Base-by-base conservation (phyloP, 108 stramenopile genomes). In the Pseudonitzschia pungens region DNA sequence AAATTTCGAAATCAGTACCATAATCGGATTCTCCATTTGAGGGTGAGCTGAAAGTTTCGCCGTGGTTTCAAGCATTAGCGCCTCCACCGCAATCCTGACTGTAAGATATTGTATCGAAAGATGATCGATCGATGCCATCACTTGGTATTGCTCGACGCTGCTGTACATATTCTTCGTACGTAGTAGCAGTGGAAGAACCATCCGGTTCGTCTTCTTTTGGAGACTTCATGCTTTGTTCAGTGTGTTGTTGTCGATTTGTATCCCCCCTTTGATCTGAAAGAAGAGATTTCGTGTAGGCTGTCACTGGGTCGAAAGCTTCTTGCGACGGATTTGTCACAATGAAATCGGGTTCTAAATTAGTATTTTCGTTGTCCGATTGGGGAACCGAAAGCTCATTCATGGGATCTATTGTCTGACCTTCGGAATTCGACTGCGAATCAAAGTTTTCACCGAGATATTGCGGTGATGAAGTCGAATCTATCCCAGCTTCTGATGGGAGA, bases 181-280 rank as follows among this genome's bases (percentile, higher is more conserved):
- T 55, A 26, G 54, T 55, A 26, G 54, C 24, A 24, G 54, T 20
- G 26, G 54, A 55, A 55, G 22, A 26, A 55, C 5, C 26, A 10
- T 24, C 22, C 24, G 3, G 22, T 26, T 2, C 26, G 10, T 10
- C 20, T 24, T 55, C 22, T 24, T 2, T 2, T 55, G 54, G 20
- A 26, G 10, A 11, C 26, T 24, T 26, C 22, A 3, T 55, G 50
- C 50, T n/a, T 3, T n/a, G 7, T n/a, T 51, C 50, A 9, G 9
- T n/a, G 2, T 7, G 10, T 51, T 0, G 26, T 26, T 62, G 15
- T 40, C 45, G 45, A 48, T 21, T 12, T 2, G 60, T 11, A 62
- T 62, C 29, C 33, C 60, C 60, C 36, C 60, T 62, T 14, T 62
- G 60, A 40, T 62, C 60, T 28, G 36, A 62, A 62, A 40, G 32